Base-by-base conservation (phyloP, 2,329 filamentous ascomycete genomes). In the Pseudopithomyces chartarum region DNA sequence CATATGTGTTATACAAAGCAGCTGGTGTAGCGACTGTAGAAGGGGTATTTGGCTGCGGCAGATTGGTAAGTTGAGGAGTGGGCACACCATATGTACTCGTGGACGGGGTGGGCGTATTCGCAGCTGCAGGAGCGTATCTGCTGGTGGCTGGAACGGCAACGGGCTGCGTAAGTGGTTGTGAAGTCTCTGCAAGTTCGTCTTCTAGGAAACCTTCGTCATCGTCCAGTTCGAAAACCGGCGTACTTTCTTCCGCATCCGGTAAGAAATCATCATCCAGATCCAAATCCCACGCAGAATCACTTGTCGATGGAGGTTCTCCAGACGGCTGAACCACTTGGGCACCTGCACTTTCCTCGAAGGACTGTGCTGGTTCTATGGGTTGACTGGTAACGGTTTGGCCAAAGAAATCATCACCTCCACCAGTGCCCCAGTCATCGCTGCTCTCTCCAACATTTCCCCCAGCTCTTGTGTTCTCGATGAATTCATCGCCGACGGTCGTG, bases 161-260 rank as follows among this genome's bases (percentile, higher is more conserved):
- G 38, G 65, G 17, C 32, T 70, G 67, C 52, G 56, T 44, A 26
- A 59, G 29, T 66, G 74, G 58, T 60, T 69, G 57, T 10, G 51
- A 56, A 58, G 66, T 55, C 53, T 81, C 71, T 19, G 82, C 77
- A 22, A 73, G 81, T 3, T 83, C 81, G 55, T 93, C 92, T 6
- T 96, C 88, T 10, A 97, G 79, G 58, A 97, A 90, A 0, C 91
- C 92, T 68, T 93, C 90, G 62, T 91, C 90, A 71, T 97, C 93
- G 63, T 93, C 93, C 44, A 90, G 87, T 61, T 93, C 87, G 63
- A 94, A 87, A 8, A 64, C 55, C 1, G 71, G 82, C 40, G 81
- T 34, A 12, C 17, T 79, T 23, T 73, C 70, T 1, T 75, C 70
- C 13, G 81, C 77, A 32, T 91, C 86, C 10, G 86, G 85, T 2